Evolutionary conservation across 164 flowering plant species (phyloP), one percentile per base, ranked within the genome.

Genomic region (Liriodendron chinense): DNA sequence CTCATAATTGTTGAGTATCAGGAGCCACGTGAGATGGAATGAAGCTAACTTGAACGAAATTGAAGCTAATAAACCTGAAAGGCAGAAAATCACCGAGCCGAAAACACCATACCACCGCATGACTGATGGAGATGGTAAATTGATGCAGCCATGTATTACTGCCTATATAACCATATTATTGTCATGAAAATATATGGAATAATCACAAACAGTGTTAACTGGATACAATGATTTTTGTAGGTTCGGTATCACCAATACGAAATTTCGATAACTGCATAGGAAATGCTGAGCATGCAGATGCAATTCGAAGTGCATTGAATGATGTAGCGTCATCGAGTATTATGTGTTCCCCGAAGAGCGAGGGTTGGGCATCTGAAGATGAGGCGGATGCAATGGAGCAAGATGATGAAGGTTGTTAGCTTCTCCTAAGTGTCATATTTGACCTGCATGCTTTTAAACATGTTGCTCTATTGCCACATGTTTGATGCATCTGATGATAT

Each of bases 61-160:
- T 74, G 99, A 96, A 85, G 86, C 92, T 68, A 94, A 87, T 75
- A 96, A 96, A 80, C 99, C 99, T 72, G 93, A 89, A 48, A 92
- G 99, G 86, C 98, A 96, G 88, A 96, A 96, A 85, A 96, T 96
- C 23, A 92, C 97, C 71, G 99, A 96, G 83, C 99, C 99, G 57
- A 96, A 96, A 93, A 96, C 99, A 12, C 99, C 99, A 10, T 96
- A 89, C 82, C 99, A 93, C 82, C 96, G 85, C 53, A 91, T 92
- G 98, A 82, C 87, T 81, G 96, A 94, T 78, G 97, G 86, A 59
- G 97, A 91, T 83, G 94, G 96, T 91, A 82, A 69, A 84, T 72
- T 69, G 65, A 49, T 66, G 61, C 20, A 28, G 43, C 20, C 74
- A 14, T 9, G 4, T 65, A 28, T 20, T 64, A 43, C 62, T 24